These are phyloP conservation scores for Colletotrichum musicola DNA, from an alignment of 2,329 filamentous ascomycete species.

Conservation along the genomic window DNA sequence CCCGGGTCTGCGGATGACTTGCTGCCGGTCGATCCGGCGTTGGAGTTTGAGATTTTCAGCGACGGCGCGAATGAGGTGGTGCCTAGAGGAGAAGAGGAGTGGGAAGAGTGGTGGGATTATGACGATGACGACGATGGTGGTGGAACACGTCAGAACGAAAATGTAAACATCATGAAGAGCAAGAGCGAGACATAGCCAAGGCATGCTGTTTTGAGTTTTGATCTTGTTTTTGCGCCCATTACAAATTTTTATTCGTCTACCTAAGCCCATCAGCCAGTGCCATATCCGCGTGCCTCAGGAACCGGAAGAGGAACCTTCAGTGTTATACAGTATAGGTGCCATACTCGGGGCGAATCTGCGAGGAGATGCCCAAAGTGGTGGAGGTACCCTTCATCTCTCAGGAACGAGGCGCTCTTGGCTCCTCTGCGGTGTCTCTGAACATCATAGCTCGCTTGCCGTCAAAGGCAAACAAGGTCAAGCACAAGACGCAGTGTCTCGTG, in stretches of 20 bases:
- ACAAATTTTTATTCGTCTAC: slow-evolving; percentile 41
- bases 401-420: slow-evolving; percentile 22
- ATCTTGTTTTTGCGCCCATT: slow-evolving; percentile 27
- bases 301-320: slow-evolving; percentile 34
- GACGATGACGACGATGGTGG: background rate
- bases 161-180: background rate
- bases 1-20: background rate
- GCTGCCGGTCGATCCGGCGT: background rate
- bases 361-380: slow-evolving; percentile 5
- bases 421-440: slow-evolving; percentile 10
- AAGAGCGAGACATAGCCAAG: too few relatives aligned
- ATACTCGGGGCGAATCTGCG: slow-evolving; percentile 28
- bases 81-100: background rate
- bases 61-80: background rate
- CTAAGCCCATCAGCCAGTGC: slow-evolving; percentile 40
- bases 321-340: slow-evolving; percentile 39
- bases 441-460: slow-evolving; percentile 15
- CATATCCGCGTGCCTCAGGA: slow-evolving; percentile 34
- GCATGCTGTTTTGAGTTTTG: too few relatives aligned
- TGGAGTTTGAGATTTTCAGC: background rate
- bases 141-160: background rate
- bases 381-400: slow-evolving; percentile 7
- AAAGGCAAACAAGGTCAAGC: slow-evolving; percentile 8
- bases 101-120: slow-evolving; percentile 6
- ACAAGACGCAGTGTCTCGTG: slow-evolving; percentile 14